Percentiles rank a stretch among this genome's conserved stretches.
These are phyloP conservation scores for Phytophthora ohioensis DNA, from an alignment of 352 stramenopile species.

Conservation along the genomic window DNA sequence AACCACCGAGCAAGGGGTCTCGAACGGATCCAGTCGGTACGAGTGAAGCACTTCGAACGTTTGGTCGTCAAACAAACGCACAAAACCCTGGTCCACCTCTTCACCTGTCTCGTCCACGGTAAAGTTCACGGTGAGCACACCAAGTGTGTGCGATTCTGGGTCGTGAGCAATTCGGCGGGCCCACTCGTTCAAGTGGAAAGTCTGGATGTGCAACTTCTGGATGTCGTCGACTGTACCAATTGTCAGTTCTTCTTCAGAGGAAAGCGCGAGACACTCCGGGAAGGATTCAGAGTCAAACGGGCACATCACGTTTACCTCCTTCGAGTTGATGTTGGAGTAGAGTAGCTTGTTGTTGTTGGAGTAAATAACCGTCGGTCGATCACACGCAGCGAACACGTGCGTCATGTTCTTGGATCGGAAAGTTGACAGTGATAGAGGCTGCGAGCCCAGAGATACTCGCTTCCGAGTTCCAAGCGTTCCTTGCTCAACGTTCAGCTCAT, in stretches of 20 bases:
- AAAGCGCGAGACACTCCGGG: conserved; percentile 95
- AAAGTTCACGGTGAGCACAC: conserved; percentile 85
- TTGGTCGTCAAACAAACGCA: conserved; percentile 97
- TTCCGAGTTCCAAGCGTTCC: conserved; percentile 84
- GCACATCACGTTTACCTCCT: conserved; percentile 94
- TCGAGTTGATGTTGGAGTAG: conserved; percentile 96
- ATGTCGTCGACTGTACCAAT: conserved; percentile 99
- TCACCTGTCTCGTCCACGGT: conserved; percentile 84
- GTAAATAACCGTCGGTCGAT: conserved; percentile 98
- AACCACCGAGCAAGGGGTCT: conserved; percentile 88
- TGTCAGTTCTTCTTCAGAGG: conserved; percentile 94
- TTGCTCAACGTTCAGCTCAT: conserved; percentile 70
- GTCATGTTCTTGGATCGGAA: conserved; percentile 94
- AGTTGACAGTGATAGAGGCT: conserved; percentile 94
- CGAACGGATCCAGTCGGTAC: conserved; percentile 89
- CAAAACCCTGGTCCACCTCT: conserved; percentile 90
- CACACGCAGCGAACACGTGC: conserved; percentile 97
- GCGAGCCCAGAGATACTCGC: conserved; percentile 95
- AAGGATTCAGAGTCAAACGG: conserved; percentile 93
- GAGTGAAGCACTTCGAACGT: conserved; percentile 95
- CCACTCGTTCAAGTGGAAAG: conserved; percentile 94
- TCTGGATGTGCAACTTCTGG: conserved; percentile 99
- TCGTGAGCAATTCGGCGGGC: conserved; percentile 93
- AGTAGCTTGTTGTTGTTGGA: conserved; percentile 96
- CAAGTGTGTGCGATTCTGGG: conserved; percentile 79